Percentiles rank a stretch among this genome's conserved stretches.
Evolutionary conservation across 1,284 basidiomycete species (phyloP).

Genomic region (Tilletia walkeri): DNA sequence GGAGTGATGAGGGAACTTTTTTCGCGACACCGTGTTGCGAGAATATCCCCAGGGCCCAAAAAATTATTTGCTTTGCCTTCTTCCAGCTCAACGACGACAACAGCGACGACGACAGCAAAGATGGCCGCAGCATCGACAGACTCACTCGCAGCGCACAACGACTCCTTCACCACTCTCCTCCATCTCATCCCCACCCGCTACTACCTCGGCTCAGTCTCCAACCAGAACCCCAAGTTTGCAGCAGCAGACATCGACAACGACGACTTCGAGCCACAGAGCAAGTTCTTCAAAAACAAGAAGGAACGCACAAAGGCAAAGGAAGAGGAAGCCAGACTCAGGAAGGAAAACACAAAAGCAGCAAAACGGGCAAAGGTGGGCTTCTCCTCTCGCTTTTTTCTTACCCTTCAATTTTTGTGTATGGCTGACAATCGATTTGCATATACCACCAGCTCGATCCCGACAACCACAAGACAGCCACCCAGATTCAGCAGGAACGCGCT

Average conservation of each 20-base stretch:
- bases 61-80: neutral
- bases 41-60: neutral
- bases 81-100: neutral
- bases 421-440: neutral
- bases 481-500: constrained; percentile 42
- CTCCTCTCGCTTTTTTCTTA: neutral
- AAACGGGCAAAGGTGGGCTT: constrained; percentile 37
- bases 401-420: neutral
- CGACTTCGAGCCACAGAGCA: constrained; percentile 24
- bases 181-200: constrained; percentile 48
- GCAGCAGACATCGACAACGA: constrained; percentile 35
- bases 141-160: constrained; percentile 35
- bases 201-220: constrained; percentile 33
- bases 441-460: constrained; percentile 40
- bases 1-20: too few species aligned
- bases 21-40: neutral
- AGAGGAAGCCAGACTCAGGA: constrained; percentile 42
- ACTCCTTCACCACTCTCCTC: constrained; percentile 42
- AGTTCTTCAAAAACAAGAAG: constrained; percentile 51
- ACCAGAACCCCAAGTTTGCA: constrained; percentile 17
- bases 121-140: neutral
- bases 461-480: constrained; percentile 41
- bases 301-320: constrained; percentile 47
- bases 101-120: neutral
- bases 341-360: constrained; percentile 35